Conservation (phyloP, 805 yeast genomes). For the Saccharomycopsis sp. region DNA sequence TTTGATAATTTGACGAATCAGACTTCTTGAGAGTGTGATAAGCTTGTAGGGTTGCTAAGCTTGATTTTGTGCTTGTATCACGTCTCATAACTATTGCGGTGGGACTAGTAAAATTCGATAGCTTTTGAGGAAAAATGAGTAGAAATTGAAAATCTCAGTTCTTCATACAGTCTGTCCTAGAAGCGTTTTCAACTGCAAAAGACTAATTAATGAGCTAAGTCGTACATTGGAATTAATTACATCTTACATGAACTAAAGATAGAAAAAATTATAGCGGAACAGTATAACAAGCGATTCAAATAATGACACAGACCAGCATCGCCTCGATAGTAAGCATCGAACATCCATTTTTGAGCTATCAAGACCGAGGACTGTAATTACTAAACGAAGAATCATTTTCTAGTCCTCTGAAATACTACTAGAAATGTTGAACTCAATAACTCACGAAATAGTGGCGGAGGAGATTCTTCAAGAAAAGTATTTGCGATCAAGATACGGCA, state of each 20-base stretch:
- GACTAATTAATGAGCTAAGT: no score
- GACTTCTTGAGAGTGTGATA: no score
- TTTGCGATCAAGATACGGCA: slow-evolving; percentile 29
- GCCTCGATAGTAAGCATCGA: background rate
- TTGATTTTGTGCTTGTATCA: no score
- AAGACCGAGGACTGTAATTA: background rate
- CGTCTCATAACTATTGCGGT: no score
- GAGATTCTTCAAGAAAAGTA: slow-evolving; percentile 30
- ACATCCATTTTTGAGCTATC: background rate
- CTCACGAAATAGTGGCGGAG: slow-evolving; percentile 29
- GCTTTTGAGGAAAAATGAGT: background rate
- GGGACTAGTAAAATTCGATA: background rate
- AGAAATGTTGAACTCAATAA: slow-evolving; percentile 27
- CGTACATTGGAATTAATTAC: no score
- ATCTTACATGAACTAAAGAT: no score
- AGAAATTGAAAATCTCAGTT: background rate
- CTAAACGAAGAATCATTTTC: background rate
- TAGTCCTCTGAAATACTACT: slow-evolving; percentile 23
- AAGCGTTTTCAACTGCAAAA: background rate
- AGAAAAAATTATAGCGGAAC: background rate
- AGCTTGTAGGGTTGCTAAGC: no score
- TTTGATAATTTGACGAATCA: no score
- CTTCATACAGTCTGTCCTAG: background rate
- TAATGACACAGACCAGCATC: background rate
- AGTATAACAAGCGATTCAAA: background rate